Percentiles rank a stretch among this genome's conserved stretches.
Conservation (phyloP, 2,329 filamentous ascomycete species). For the Alternaria alternata region DNA sequence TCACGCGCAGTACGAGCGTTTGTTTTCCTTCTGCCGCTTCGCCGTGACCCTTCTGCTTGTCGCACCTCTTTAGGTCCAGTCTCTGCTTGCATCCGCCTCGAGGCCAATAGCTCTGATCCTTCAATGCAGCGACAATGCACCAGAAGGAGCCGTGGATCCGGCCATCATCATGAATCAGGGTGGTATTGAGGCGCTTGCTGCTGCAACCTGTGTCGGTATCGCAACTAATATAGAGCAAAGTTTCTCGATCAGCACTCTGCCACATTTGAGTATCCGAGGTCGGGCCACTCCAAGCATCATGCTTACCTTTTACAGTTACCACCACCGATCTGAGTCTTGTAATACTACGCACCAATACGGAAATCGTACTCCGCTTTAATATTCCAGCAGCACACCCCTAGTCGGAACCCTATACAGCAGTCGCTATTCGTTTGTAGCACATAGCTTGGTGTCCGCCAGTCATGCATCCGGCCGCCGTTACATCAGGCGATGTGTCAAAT, state of each 20-base stretch:
- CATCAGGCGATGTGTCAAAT: constrained; percentile 27
- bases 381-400: constrained; percentile 19
- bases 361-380: constrained; percentile 31
- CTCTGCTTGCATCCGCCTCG: constrained; percentile 17
- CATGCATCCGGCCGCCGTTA: constrained; percentile 26
- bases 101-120: constrained; percentile 6
- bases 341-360: constrained; percentile 27
- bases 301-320: constrained; percentile 38
- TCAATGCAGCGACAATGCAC: constrained; percentile 12
- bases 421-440: constrained; percentile 26
- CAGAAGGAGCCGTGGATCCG: constrained; percentile 15
- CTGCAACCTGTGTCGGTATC: constrained; percentile 26
- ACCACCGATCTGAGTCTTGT: constrained; percentile 32
- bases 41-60: constrained; percentile 22
- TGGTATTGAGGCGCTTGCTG: constrained; percentile 26
- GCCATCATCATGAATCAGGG: constrained; percentile 21
- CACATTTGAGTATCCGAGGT: constrained; percentile 28
- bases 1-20: constrained; percentile 22
- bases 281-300: constrained; percentile 30
- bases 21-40: constrained; percentile 27
- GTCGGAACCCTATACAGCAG: constrained; percentile 23
- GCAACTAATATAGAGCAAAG: constrained; percentile 35
- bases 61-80: constrained; percentile 25
- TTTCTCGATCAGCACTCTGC: constrained; percentile 24
- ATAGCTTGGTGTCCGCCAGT: constrained; percentile 17